Evolutionary conservation across 1,139 yeast species (phyloP), one percentile per base, ranked within the genome.

Genomic region (Candida sojae): DNA sequence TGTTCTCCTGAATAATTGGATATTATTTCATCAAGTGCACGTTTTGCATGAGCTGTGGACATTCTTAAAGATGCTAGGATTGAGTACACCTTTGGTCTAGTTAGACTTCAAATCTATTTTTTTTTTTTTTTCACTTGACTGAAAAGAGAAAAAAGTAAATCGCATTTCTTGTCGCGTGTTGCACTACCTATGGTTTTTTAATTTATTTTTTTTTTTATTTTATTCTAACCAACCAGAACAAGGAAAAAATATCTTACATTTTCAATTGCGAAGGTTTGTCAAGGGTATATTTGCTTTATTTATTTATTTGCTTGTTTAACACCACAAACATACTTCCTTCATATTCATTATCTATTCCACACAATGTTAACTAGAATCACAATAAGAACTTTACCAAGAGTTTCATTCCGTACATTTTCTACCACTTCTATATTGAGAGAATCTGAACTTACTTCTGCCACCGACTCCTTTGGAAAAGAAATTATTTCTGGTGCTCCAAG

Each of bases 401-500:
- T 43, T 29, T 40, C 49, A 25, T 49, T 50, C 21, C 71, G 73
- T 51, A 47, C 56, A 21, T 61, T 69, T 43, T 48, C 67, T 31
- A 49, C 53, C 17, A 48, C 62, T 31, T 42, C 58, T 11, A 41
- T 53, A 52, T 61, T 61, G 46, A 56, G 43, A 45, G 56, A 51
- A 39, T 49, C 48, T 37, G 51, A 46, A 56, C 62, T 47, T 56
- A 58, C 43, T 21, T 45, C 50, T 33, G 51, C 53, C 25, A 37
- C 30, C 3, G 54, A 52, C 39, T 39, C 47, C 6, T 53, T 57
- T 44, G 70, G 70, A 47, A 84, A 83, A 57, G 92, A 88, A 65
- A 58, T 84, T 42, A 73, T 86, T 45, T 82, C 88, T 47, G 96
- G 96, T n/a, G 96, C 96, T 2, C 96, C 96, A 44, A 64, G 64